Evolutionary conservation across 2,329 filamentous ascomycete species (phyloP), one percentile per base, ranked within the genome.

Genomic region (Hymenoscyphus occultus): DNA sequence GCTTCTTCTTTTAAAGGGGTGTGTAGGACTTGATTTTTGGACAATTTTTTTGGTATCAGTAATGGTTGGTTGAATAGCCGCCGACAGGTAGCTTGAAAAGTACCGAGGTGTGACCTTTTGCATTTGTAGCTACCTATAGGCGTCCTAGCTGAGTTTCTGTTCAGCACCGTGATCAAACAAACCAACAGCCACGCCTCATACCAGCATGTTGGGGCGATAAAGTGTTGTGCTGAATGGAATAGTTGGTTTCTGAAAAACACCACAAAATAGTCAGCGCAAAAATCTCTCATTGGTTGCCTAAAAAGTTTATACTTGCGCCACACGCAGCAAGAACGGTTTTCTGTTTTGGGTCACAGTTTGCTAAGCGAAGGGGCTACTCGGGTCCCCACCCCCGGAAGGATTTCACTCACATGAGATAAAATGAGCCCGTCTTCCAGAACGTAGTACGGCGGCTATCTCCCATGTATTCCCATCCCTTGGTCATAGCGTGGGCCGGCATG

Each of bases 1-100:
- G 45, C 45, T 28, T 51, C 45, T 51, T 51, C 35, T 28, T 28
- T 28, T 51, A 22, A 22, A 19, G 22, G 22, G 22, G 19, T 51
- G 14, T n/a, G 13, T n/a, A 28, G 28, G 42, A 45, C 42, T 5
- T n/a, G n/a, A n/a, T 45, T 45, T 45, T 9, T 45, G 42, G n/a
- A 9, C 42, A n/a, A 16, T n/a, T 3, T 7, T 51, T 51, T 51
- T 28, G 45, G 45, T 51, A 51, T 19, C 9, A 19, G 19, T 51
- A 19, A 10, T 51, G n/a, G n/a, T 51, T 51, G n/a, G 45, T 51
- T n/a, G 19, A 51, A 51, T 51, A 51, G 45, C 45, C 45, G 45
- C 45, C n/a, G 45, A 51, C n/a, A 51, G 6, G 22, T 22, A 28
- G 10, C 22, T 22, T 51, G 45, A 9, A 22, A 19, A 51, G 9